A percentile compares a stretch with the other conserved stretches of the same genome.
These are phyloP conservation scores for Candida montana DNA, from an alignment of 805 yeast species.

Conservation along the genomic window DNA sequence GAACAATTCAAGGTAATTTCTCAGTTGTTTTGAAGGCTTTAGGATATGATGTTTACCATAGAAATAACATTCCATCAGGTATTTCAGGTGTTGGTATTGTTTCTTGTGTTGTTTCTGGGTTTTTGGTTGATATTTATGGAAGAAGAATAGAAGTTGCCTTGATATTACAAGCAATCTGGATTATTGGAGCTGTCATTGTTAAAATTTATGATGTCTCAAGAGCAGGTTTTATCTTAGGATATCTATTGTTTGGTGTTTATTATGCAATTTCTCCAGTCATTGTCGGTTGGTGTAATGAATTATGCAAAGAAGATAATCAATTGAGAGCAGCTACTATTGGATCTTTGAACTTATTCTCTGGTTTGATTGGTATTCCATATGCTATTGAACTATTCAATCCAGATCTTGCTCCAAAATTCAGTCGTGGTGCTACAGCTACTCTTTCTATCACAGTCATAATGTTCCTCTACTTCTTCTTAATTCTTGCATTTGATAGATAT, in stretches of 20 bases:
- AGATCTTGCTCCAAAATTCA: conserved; percentile 16
- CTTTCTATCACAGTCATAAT: conserved; percentile 6
- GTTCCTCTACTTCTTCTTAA: conserved; percentile 14
- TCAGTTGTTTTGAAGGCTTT: conserved; percentile 17
- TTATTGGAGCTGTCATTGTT: conserved; percentile 16
- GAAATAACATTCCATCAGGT: conserved; percentile 21
- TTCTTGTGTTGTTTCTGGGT: conserved; percentile 15
- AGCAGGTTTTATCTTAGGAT: conserved; percentile 16
- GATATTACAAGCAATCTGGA: conserved; percentile 7
- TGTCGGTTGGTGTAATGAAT: conserved; percentile 22
- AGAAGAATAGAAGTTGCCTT: conserved; percentile 14
- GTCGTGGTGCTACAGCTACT: conserved; percentile 13
- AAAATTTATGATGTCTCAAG: conserved; percentile 15
- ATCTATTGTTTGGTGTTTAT: conserved; percentile 13
- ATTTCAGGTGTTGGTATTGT: conserved; percentile 17
- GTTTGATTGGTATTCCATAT: conserved; percentile 16
- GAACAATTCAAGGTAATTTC: conserved; percentile 11
- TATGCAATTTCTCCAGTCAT: conserved; percentile 16
- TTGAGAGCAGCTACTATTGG: conserved; percentile 21
- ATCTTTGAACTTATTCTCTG: conserved; percentile 17
- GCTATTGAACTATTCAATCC: conserved; percentile 14
- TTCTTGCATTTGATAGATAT: conserved; percentile 18
- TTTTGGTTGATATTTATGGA: conserved; percentile 17
- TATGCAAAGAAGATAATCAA: conserved; percentile 22
- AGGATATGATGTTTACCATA: conserved; percentile 19